Base-by-base conservation (phyloP, 176 grass and related monocot species). In the Luzula sylvatica region DNA sequence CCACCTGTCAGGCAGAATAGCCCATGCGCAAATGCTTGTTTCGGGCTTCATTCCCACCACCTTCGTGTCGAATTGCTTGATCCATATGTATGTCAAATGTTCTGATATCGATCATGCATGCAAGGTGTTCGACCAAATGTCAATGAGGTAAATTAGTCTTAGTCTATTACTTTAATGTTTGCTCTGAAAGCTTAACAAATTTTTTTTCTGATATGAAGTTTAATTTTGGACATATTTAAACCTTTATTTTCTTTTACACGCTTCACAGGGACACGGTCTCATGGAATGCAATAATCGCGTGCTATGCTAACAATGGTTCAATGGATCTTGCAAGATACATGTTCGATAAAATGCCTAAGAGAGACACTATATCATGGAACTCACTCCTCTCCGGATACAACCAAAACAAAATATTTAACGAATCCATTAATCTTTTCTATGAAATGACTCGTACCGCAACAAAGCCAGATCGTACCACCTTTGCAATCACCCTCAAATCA, bases 331-430 rank as follows among this genome's bases (percentile, higher is more conserved):
- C 76, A 5, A 13, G 23, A 0, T 40, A 63, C 0, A 50, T 94
- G 47, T 83, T 94, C 7, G 65, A 58, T 0, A 55, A 19, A 60
- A 94, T 94, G 79, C 61, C 46, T 1, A 38, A 72, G 3, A 79
- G 60, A 23, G 83, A 94, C 67, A 66, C 77, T 21, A 78, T 94
- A 25, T 94, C 83, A 0, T 83, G 83, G 83, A 87, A 94, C 60
- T 14, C 72, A 15, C 60, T 87, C 13, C 46, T 94, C 9, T 87
- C 76, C 0, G 65, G 79, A 20, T 78, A 74, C 43, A 66, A 71
- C 23, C 69, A 70, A 26, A 63, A n/a, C 1, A 56, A 64, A 53
- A 56, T 74, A 35, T 55, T 74, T 3, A 3, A 15, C 12, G 69
- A 78, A 22, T 72, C 65, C 4, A 69, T 81, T 24, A 12, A 39